Percentiles rank a stretch among this genome's conserved stretches.
Conservation (phyloP, 352 stramenopile genomes). For the Blastocystis sp. region DNA sequence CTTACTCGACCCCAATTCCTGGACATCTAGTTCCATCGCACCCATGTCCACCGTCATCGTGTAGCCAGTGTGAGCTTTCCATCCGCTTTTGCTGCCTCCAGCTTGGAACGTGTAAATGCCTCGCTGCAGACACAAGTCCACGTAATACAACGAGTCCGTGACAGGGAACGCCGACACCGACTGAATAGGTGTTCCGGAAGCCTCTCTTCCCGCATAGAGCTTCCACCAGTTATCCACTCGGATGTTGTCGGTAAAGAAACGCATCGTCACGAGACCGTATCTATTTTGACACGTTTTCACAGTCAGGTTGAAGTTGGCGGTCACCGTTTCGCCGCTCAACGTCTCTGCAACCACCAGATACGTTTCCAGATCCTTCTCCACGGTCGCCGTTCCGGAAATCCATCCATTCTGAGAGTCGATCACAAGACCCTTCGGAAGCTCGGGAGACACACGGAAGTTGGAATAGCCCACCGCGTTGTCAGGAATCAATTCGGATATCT, state of each 20-base stretch:
- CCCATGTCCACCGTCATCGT: slow-evolving; percentile 21
- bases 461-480: background rate
- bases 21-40: background rate
- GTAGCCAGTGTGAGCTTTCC: background rate
- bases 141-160: background rate
- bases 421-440: background rate
- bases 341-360: background rate
- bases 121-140: background rate
- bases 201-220: background rate
- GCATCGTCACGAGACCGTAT: background rate
- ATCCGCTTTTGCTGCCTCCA: background rate
- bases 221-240: background rate
- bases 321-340: background rate
- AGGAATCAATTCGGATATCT: slow-evolving; percentile 9
- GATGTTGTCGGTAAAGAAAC: background rate
- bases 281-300: background rate
- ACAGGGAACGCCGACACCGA: background rate
- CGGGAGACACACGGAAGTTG: background rate
- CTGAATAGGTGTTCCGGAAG: background rate
- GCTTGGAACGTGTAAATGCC: slow-evolving; percentile 7
- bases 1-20: background rate
- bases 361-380: background rate
- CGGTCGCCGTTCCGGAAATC: background rate
- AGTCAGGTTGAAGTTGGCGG: background rate
- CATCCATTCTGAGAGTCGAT: background rate